Conservation (phyloP, 2,329 filamentous ascomycete genomes). For the Knufia fluminis region DNA sequence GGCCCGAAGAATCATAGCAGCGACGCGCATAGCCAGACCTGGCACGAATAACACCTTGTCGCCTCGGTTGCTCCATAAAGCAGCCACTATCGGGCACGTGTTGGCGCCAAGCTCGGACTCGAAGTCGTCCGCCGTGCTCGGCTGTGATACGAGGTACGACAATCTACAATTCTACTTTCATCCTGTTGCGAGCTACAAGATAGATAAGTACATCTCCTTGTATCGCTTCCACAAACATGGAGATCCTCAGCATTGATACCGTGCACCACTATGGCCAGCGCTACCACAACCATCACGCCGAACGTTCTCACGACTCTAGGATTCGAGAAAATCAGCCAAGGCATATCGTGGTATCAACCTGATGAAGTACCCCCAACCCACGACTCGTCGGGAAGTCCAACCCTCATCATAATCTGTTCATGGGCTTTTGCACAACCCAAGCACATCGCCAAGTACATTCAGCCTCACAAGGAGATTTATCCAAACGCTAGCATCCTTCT, state of each 20-base stretch:
- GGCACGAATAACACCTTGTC: not conserved
- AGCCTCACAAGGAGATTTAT: slow-evolving; percentile 37
- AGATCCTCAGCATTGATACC: not conserved
- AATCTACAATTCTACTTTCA: not conserved
- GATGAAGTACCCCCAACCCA: not conserved
- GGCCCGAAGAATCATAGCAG: too few species aligned
- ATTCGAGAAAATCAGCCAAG: not conserved
- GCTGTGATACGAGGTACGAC: not conserved
- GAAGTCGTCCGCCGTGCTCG: not conserved
- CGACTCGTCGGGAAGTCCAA: slow-evolving; percentile 26
- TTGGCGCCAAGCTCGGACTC: not conserved
- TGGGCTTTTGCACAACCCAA: slow-evolving; percentile 46
- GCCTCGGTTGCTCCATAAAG: not conserved
- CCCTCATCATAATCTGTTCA: slow-evolving; percentile 40
- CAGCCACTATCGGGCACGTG: not conserved
- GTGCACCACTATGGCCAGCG: not conserved
- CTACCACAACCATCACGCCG: not conserved
- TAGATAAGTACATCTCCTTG: not conserved
- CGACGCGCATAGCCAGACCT: too few species aligned
- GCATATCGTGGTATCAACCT: not conserved
- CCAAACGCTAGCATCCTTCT: slow-evolving; percentile 41
- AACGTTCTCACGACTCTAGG: not conserved
- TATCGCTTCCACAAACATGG: too few species aligned
- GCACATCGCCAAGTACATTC: slow-evolving; percentile 46
- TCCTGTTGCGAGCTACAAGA: not conserved